Conservation (phyloP, 345 rosid genomes). For the Lenwebbia sp. region DNA sequence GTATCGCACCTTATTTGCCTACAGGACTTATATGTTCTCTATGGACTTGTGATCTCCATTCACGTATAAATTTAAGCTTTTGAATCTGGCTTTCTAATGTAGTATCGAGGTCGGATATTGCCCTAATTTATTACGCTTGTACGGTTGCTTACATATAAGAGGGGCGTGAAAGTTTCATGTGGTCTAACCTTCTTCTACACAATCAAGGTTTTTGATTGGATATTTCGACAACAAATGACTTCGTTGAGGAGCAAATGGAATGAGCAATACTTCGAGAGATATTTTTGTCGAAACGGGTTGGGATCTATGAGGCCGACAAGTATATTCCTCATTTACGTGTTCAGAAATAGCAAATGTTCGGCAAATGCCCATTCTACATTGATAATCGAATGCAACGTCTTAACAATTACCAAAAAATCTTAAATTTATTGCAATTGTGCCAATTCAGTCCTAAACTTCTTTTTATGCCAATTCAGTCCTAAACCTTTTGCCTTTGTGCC, state of each 20-base stretch:
- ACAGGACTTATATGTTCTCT: rapidly evolving
- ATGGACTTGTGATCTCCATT: no score
- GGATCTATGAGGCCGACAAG: not conserved
- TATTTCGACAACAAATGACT: not conserved
- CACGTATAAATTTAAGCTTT: not conserved
- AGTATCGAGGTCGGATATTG: rapidly evolving
- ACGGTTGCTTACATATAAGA: not conserved
- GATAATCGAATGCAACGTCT: not conserved
- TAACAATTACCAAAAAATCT: no score
- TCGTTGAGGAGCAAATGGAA: not conserved
- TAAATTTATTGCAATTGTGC: no score
- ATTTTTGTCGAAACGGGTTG: not conserved
- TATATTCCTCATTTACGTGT: not conserved
- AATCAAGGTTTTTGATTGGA: not conserved
- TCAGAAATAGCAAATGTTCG: not conserved
- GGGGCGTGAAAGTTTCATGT: not conserved
- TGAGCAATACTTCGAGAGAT: not conserved
- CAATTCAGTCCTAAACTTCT: no score
- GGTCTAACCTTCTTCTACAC: not conserved
- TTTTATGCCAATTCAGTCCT: no score
- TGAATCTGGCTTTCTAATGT: not conserved
- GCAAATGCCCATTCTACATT: not conserved
- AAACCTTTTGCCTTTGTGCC: no score
- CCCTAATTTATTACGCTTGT: not conserved
- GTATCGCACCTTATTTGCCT: not conserved